Percentiles rank a stretch among this genome's conserved stretches.
phyloP scores from a whole-genome alignment of 176 grass and related monocot species.

The Coix lacrymajobi region DNA sequence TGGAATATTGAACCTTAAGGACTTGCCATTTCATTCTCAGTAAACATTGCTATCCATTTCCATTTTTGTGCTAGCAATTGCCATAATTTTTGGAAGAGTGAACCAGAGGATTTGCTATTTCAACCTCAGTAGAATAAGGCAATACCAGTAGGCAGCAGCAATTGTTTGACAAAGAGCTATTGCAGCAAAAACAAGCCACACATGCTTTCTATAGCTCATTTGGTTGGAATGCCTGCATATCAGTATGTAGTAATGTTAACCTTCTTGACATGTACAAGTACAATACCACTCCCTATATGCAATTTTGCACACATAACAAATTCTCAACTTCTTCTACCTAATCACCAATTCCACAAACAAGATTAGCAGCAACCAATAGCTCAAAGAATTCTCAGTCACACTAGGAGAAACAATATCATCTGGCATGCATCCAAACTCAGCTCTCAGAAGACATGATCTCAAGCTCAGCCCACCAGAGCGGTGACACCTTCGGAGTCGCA shows the following conservation, averaged over 20 bases:
- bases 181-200: neutral
- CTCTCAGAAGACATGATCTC: slow-evolving; percentile 69
- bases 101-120: neutral
- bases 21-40: too few relatives aligned
- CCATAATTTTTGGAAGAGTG: neutral
- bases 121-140: neutral
- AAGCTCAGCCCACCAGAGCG: slow-evolving; percentile 95
- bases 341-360: slow-evolving; percentile 16
- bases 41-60: too few relatives aligned
- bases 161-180: neutral
- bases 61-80: too few relatives aligned
- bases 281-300: neutral
- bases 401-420: neutral
- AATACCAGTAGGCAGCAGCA: neutral
- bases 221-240: neutral
- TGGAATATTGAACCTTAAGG: too few relatives aligned
- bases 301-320: neutral
- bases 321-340: neutral
- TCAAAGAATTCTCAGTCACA: slow-evolving; percentile 22
- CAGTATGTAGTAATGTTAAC: slow-evolving; percentile 4
- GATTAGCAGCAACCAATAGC: slow-evolving; percentile 23
- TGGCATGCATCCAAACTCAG: slow-evolving; percentile 3
- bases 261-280: slow-evolving; percentile 17
- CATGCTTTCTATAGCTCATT: neutral
- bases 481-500: slow-evolving; percentile 68